phyloP scores from a whole-genome alignment of 257 asterid species.

The Fraxinus quadrangulata region DNA sequence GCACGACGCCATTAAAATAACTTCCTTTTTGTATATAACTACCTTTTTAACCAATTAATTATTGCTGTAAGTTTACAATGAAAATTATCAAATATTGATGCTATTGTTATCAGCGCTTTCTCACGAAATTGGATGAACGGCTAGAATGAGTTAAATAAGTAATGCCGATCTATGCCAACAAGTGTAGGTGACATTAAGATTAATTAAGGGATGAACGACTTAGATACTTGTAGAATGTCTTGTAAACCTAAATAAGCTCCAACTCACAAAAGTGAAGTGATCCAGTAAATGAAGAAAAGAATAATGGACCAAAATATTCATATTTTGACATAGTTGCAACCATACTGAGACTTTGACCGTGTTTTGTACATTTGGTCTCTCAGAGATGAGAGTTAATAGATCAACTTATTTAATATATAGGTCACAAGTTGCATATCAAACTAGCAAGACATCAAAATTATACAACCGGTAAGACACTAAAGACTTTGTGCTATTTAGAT shows the following conservation, averaged over 20 bases:
- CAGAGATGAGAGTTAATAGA: not conserved
- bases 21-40: no score
- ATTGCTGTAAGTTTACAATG: no score
- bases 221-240: not conserved
- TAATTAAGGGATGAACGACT: not conserved
- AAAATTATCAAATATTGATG: no score
- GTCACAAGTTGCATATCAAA: conserved; percentile 14
- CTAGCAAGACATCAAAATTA: conserved; percentile 1
- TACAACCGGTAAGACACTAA: not conserved
- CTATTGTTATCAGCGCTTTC: not conserved
- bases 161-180: not conserved
- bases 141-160: not conserved
- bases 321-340: not conserved
- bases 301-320: not conserved
- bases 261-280: not conserved
- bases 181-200: not conserved
- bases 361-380: not conserved
- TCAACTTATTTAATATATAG: conserved; percentile 11
- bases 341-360: not conserved
- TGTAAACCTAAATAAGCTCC: not conserved
- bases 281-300: not conserved
- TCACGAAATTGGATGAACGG: not conserved
- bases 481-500: not conserved
- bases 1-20: not conserved
- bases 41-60: no score